phyloP scores from a whole-genome alignment of 345 rosid genomes.

The Citrus reticulata region DNA sequence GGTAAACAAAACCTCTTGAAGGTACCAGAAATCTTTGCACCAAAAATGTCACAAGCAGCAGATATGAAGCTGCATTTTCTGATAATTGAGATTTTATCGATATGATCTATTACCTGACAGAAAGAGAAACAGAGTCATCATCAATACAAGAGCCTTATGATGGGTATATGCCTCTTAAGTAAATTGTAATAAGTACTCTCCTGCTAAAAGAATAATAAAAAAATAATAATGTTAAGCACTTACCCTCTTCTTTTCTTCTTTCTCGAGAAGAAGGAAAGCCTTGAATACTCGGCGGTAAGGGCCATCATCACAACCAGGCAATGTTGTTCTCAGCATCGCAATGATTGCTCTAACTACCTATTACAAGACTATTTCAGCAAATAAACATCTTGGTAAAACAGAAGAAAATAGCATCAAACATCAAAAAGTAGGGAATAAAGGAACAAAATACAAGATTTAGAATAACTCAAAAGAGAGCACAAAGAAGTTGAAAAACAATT shows the following conservation, averaged over 20 bases:
- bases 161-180: not conserved
- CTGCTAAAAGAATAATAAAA: not conserved
- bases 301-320: conserved; percentile 71
- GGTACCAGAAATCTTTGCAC: conserved; percentile 93
- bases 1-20: conserved; percentile 69
- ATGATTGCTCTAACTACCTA: conserved; percentile 77
- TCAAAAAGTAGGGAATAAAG: not conserved
- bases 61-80: conserved; percentile 78
- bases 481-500: not conserved
- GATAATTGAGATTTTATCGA: conserved; percentile 66
- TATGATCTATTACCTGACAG: conserved; percentile 60
- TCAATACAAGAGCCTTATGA: not conserved
- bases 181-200: not conserved
- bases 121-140: conserved; percentile 9
- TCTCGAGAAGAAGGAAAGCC: conserved; percentile 79
- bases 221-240: not conserved
- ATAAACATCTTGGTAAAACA: not conserved
- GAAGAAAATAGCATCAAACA: not conserved
- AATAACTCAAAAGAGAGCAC: not conserved
- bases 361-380: conserved; percentile 11
- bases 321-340: conserved; percentile 77
- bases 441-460: not conserved
- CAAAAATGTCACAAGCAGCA: conserved; percentile 77
- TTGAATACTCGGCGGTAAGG: conserved; percentile 83
- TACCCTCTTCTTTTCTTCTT: conserved; percentile 87